Evolutionary conservation across 2,329 filamentous ascomycete species (phyloP), one percentile per base, ranked within the genome.

Genomic region (Epichloe sp.): DNA sequence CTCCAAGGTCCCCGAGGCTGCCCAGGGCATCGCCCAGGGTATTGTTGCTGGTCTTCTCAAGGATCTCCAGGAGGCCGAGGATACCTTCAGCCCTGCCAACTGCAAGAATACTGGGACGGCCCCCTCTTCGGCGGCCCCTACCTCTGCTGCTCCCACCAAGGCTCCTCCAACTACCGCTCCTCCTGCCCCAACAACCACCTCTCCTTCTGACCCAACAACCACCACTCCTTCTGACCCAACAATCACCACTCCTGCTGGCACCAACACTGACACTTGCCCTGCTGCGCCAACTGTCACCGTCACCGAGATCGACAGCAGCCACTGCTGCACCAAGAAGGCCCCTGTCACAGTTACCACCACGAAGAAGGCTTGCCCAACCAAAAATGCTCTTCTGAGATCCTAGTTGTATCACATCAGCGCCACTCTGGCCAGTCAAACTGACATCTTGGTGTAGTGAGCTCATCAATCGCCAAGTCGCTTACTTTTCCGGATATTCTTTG

Each of bases 251-350:
- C 21, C 26, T 21, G 1, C 47, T 36, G 8, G 19, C 8, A 19
- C 37, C 17, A 14, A 14, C 21, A 21, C 31, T 43, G 38, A 43
- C 4, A 43, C 47, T n/a, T 49, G 47, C 47, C 47, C 47, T 41
- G 47, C 38, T 42, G 47, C 47, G 38, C n/a, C 21, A 2, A 49
- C 47, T 3, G 38, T 49, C 47, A 49, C 47, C 38, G 47, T 49
- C 26, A 49, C 47, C 26, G 37, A 36, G n/a, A 36, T 36, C 11
- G 47, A 49, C 26, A 42, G n/a, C 47, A 35, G 26, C 35, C 17
- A 43, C 26, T 49, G 47, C 47, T 49, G 47, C 23, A 49, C 47
- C 23, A 49, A 49, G 38, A 42, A 42, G 47, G 14, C 47, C 19
- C 47, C 47, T 23, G 47, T 49, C 23, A 49, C 47, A 0, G 38